Evolutionary conservation across 78 protist species (phyloP), one percentile per base, ranked within the genome.

Genomic region (Protostelium mycophagum): DNA sequence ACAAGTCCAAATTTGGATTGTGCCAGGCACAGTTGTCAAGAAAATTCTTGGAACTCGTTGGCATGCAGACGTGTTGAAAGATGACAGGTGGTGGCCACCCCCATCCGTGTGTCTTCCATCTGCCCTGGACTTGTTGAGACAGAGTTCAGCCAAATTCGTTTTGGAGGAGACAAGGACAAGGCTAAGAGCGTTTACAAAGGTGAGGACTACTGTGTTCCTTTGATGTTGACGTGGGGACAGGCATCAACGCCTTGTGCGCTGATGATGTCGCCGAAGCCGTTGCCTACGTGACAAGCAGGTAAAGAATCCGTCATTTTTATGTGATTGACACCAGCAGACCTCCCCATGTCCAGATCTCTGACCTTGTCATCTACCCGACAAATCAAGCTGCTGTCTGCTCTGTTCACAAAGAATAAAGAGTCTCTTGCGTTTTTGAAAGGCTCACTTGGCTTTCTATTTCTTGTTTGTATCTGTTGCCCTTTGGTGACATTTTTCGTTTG

Each of bases 51-150:
- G n/a, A n/a, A n/a, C n/a, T n/a, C n/a, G n/a, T n/a, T n/a, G n/a
- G n/a, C n/a, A n/a, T n/a, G n/a, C n/a, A n/a, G n/a, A n/a, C n/a
- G n/a, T n/a, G n/a, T 16, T 51, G 73, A 51, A 51, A 16, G 16
- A 25, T 5, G 16, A 51, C 5, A 51, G 73, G 73, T 51, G 28
- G 95, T 89, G 0, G 83, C 35, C n/a, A 91, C 96, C 34, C 90
- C 90, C 38, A 51, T 96, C 38, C 83, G 97, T 37, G 96, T 96
- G 0, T 88, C 93, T 36, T 89, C 88, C n/a, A 91, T 96, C 73
- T 73, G 85, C 35, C 97, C 97, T 0, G 97, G 97, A 36, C 28
- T 92, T 9, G 97, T 96, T 1, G 93, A 93, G 36, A 96, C 97
- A 0, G 93, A 96, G 31, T 94, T 96, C 83, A 38, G 87, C 51